phyloP scores from a whole-genome alignment of 2,329 filamentous ascomycete genomes.

The Clonostachys sp. region DNA sequence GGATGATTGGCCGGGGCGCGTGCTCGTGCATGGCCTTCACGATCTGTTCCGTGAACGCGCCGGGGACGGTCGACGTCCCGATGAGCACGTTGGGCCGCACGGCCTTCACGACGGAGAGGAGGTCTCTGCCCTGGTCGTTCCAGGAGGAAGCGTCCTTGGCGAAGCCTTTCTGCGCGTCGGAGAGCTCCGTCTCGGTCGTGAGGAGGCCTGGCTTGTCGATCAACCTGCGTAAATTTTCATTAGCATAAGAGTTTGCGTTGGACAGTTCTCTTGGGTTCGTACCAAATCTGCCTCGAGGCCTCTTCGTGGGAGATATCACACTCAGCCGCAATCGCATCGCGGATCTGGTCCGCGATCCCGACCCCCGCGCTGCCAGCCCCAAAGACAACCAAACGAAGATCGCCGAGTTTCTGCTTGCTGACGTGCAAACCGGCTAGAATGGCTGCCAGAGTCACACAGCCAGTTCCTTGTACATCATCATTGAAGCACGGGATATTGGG shows the following conservation, averaged over 20 bases:
- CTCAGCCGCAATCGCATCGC: conserved; percentile 72
- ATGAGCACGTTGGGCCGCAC: conserved; percentile 79
- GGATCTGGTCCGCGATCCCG: conserved; percentile 81
- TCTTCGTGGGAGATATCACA: conserved; percentile 64
- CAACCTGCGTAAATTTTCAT: conserved; percentile 43
- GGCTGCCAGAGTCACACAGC: conserved; percentile 79
- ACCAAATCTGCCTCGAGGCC: conserved; percentile 78
- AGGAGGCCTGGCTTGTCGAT: conserved; percentile 80
- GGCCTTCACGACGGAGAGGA: conserved; percentile 63
- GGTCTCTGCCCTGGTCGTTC: conserved; percentile 48
- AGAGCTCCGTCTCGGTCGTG: conserved; percentile 57
- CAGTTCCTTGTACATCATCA: conserved; percentile 86
- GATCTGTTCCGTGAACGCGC: conserved; percentile 70
- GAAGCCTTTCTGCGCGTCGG: conserved; percentile 62
- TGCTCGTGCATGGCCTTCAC: conserved; percentile 72
- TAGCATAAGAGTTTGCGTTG: background rate
- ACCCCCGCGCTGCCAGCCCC: conserved; percentile 79
- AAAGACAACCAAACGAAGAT: conserved; percentile 71
- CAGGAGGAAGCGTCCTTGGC: conserved; percentile 62
- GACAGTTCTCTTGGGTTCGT: conserved; percentile 8
- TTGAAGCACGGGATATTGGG: conserved; percentile 80
- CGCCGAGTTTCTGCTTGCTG: conserved; percentile 58
- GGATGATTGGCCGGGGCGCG: conserved; percentile 67
- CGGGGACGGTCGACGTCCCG: conserved; percentile 76
- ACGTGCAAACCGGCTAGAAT: conserved; percentile 74